Evolutionary conservation across 2,329 filamentous ascomycete species (phyloP).

Genomic region (Paecilomyces formosus): DNA sequence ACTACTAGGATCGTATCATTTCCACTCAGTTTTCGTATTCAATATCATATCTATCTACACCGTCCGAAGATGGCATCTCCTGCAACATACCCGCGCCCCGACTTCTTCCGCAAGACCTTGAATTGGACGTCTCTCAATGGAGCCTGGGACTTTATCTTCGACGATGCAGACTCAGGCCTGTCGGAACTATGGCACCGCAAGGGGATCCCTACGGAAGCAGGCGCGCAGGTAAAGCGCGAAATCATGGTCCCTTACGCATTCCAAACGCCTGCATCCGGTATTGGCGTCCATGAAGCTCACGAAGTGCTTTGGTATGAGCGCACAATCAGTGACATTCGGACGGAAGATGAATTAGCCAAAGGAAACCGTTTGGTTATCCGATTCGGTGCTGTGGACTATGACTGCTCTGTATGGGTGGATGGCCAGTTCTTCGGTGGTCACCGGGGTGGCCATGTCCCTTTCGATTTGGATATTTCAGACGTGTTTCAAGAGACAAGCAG

Average conservation of each 20-base stretch:
- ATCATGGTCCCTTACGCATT: conserved; percentile 61
- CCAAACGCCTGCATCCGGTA: conserved; percentile 56
- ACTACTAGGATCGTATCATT: background rate
- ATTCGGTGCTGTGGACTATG: conserved; percentile 47
- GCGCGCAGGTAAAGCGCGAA: conserved; percentile 35
- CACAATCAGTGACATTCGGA: conserved; percentile 44
- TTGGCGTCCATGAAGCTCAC: conserved; percentile 55
- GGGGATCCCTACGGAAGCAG: conserved; percentile 40
- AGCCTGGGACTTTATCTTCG: conserved; percentile 57
- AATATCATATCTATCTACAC: background rate
- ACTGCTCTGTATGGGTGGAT: conserved; percentile 49
- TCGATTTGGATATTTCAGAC: conserved; percentile 52
- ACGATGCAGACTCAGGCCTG: conserved; percentile 55
- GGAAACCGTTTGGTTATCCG: conserved; percentile 36
- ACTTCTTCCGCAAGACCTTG: conserved; percentile 51
- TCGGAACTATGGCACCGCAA: conserved; percentile 46
- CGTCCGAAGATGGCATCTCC: background rate
- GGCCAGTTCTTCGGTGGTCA: conserved; percentile 45
- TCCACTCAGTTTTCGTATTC: background rate
- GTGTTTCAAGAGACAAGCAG: background rate
- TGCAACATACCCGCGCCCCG: conserved; percentile 53
- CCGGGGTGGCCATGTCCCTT: conserved; percentile 55
- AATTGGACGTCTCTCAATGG: conserved; percentile 57
- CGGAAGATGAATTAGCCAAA: conserved; percentile 30
- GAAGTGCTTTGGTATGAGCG: conserved; percentile 63